Evolutionary conservation across 2,329 filamentous ascomycete species (phyloP).

Genomic region (Sclerotinia glacialis): DNA sequence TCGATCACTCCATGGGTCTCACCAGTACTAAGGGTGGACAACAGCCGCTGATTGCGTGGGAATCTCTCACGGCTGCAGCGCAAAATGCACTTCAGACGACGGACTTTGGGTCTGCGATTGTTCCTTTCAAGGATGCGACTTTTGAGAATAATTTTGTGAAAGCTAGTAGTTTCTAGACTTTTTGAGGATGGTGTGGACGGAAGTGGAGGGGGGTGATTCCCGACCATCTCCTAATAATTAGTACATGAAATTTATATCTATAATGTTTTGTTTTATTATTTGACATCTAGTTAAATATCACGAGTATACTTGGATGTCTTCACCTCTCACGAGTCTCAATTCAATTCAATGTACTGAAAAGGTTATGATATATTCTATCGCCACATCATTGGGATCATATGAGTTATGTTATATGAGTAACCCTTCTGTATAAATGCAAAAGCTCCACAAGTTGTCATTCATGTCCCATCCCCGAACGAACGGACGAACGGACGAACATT

Average conservation of each 20-base stretch:
- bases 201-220: too few relatives aligned
- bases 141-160: constrained; percentile 44
- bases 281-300: background rate
- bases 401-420: too few relatives aligned
- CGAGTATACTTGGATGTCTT: background rate
- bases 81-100: constrained; percentile 41
- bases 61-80: constrained; percentile 41
- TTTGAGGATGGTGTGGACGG: too few relatives aligned
- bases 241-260: too few relatives aligned
- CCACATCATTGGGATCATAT: too few relatives aligned
- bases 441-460: too few relatives aligned
- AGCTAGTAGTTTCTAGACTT: constrained; percentile 38
- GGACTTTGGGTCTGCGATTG: constrained; percentile 45
- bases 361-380: background rate
- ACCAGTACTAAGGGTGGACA: constrained; percentile 41
- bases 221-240: too few relatives aligned
- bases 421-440: too few relatives aligned
- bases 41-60: constrained; percentile 47
- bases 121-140: constrained; percentile 42
- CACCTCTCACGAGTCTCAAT: background rate
- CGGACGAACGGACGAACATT: too few relatives aligned
- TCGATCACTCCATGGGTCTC: constrained; percentile 44
- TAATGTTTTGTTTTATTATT: background rate
- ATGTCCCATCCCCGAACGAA: too few relatives aligned
- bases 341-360: background rate